Evolutionary conservation across 202 grass and related monocot genomes (phyloP), one percentile per base, ranked within the genome.

Genomic region (Panicum virgatum): DNA sequence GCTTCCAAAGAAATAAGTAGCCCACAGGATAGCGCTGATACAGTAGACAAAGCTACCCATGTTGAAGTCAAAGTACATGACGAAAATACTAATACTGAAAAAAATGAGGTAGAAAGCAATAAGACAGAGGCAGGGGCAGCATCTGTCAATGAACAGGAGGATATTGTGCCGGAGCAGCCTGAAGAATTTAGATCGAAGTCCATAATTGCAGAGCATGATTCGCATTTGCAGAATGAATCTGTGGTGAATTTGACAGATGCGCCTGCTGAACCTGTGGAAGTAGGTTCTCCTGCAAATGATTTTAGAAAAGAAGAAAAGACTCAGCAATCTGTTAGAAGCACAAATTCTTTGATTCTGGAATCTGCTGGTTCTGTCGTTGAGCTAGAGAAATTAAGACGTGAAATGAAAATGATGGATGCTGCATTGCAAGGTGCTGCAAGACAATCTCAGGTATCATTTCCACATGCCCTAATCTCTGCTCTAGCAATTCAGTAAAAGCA

Each of bases 391-490:
- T 76, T 99, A 76, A 94, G 85, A 78, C 73, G 76, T 74, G 91
- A 99, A 83, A 92, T 99, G 91, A 92, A 94, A 74, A 94, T 96
- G 91, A 96, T 99, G 96, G 96, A 99, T 78, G 89, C 93, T 89
- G 96, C 96, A 92, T 84, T 99, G 62, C 91, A 94, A 92, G 93
- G 96, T 62, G 96, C 96, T 83, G 93, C 96, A 81, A 94, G 96
- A 80, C 96, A 99, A 81, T 92, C 97, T 11, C 91, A 99, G 97
- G 97, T 99, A 91, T 81, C 54, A 66, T 90, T 66, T 79, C 52
- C 11, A 45, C 68, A 62, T 68, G 5, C 40, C n/a, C 64, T 57
- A 40, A 19, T 59, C 45, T 77, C 22, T 59, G 25, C 16, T 65
- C 16, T 82, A 60, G 44, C 23, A 81, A 52, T 30, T 73, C 4